Conservation (phyloP, 2,329 filamentous ascomycete species). For the Fusarium concolor region DNA sequence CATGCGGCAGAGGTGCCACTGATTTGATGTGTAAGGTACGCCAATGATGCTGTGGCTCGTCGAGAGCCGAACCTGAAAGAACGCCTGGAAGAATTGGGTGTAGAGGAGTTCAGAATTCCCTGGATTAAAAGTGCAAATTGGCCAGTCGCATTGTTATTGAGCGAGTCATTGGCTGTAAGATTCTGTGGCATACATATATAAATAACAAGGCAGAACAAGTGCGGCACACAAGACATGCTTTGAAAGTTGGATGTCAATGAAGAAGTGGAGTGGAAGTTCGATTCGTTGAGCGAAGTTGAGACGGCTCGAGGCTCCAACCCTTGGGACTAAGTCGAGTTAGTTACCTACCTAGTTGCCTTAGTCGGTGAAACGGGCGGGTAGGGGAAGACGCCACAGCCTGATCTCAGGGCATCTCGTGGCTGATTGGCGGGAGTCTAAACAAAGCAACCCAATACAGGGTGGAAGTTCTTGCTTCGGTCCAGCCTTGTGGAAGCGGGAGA, state of each 20-base stretch:
- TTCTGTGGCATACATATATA: not conserved
- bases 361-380: conserved; percentile 32
- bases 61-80: conserved; percentile 5
- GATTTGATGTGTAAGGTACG: conserved; percentile 3
- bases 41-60: conserved; percentile 39
- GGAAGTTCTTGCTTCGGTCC: conserved; percentile 27
- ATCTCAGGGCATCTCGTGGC: conserved; percentile 10
- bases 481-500: conserved; percentile 38
- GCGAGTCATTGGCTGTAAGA: conserved; percentile 5
- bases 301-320: conserved; percentile 14
- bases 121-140: conserved; percentile 12
- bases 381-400: conserved; percentile 30
- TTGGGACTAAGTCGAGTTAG: not conserved
- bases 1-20: conserved; percentile 1
- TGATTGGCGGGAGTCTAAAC: conserved; percentile 30
- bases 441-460: conserved; percentile 26
- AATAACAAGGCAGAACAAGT: conserved; percentile 5
- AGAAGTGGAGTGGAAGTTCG: conserved; percentile 1
- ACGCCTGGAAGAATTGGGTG: conserved; percentile 3
- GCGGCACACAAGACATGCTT: conserved; percentile 11
- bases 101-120: conserved; percentile 12
- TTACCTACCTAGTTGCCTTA: no score
- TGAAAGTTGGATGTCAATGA: no score
- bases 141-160: conserved; percentile 14
- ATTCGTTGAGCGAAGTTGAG: conserved; percentile 8